Conservation (phyloP, 306 rosid species). For the Dicorynia guianensis region DNA sequence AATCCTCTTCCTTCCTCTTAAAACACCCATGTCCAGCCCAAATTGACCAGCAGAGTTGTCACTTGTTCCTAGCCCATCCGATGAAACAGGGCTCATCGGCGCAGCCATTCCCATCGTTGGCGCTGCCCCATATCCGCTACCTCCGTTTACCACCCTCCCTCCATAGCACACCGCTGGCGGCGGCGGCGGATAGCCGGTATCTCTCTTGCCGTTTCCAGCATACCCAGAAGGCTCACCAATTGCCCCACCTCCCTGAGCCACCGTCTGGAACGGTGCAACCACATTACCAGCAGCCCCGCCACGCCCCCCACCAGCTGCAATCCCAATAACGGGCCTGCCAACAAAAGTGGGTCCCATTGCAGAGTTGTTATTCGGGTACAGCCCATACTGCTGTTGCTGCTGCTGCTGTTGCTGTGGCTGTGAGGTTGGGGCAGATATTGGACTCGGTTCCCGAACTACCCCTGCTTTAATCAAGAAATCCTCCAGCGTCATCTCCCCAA, state of each 20-base stretch:
- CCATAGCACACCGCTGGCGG: conserved; percentile 53
- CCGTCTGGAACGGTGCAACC: conserved; percentile 48
- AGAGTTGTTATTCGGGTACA: conserved; percentile 46
- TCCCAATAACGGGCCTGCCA: conserved; percentile 42
- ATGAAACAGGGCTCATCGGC: conserved; percentile 70
- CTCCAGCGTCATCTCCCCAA: conserved; percentile 93
- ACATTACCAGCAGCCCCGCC: conserved; percentile 23
- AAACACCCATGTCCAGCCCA: conserved; percentile 66
- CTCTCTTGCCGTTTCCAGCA: conserved; percentile 58
- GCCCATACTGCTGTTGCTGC: conserved; percentile 49
- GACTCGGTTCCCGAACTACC: conserved; percentile 63
- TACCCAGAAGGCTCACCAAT: conserved; percentile 58
- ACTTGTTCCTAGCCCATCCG: conserved; percentile 64
- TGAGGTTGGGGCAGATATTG: conserved; percentile 16
- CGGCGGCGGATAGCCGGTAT: conserved; percentile 39
- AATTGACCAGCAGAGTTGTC: conserved; percentile 54
- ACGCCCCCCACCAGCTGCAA: conserved; percentile 17
- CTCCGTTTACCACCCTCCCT: conserved; percentile 59
- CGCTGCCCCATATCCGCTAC: conserved; percentile 53
- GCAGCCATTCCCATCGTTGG: conserved; percentile 43
- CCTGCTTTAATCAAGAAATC: conserved; percentile 93
- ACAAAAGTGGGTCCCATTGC: conserved; percentile 50
- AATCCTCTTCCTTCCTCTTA: conserved; percentile 80
- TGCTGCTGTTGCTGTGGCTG: conserved; percentile 18
- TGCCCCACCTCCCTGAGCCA: conserved; percentile 39